These are phyloP conservation scores for Candida sphagnicola DNA, from an alignment of 805 yeast species.

Conservation along the genomic window DNA sequence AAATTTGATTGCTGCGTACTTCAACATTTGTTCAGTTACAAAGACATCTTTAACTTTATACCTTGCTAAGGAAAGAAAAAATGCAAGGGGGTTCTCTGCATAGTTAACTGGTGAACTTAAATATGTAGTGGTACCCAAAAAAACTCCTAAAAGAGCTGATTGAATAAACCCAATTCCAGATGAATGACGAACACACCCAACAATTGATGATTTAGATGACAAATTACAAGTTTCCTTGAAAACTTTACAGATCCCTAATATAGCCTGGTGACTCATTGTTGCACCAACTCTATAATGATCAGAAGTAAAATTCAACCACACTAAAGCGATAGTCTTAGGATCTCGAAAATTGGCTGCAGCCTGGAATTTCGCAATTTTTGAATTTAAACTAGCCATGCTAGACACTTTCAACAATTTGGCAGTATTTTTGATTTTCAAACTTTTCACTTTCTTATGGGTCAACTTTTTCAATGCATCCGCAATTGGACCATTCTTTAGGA, in stretches of 20 bases:
- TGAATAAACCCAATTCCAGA: conserved; percentile 86
- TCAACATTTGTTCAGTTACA: conserved; percentile 79
- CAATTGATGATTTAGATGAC: conserved; percentile 62
- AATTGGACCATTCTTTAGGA: conserved; percentile 65
- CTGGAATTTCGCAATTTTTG: conserved; percentile 41
- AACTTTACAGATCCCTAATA: conserved; percentile 79
- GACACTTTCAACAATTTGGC: conserved; percentile 47
- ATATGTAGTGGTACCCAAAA: conserved; percentile 81
- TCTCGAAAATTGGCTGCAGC: conserved; percentile 35
- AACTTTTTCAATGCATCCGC: conserved; percentile 53
- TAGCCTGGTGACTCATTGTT: conserved; percentile 52
- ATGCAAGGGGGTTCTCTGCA: conserved; percentile 67
- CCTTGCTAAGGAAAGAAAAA: conserved; percentile 66
- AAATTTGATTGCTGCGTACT: conserved; percentile 59
- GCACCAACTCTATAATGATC: conserved; percentile 67
- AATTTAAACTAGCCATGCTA: conserved; percentile 36
- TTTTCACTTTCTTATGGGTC: conserved; percentile 24
- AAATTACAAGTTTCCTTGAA: conserved; percentile 90
- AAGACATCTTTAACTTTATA: conserved; percentile 82
- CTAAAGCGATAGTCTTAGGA: conserved; percentile 46
- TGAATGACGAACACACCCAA: conserved; percentile 84
- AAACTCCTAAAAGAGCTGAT: conserved; percentile 79
- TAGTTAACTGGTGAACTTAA: conserved; percentile 75
- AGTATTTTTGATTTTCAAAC: conserved; percentile 64
- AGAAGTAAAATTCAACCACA: conserved; percentile 69